Percentiles rank a stretch among this genome's conserved stretches.
These are phyloP conservation scores for Yamadazyma aaseri DNA, from an alignment of 1,139 yeast genomes.

Conservation along the genomic window DNA sequence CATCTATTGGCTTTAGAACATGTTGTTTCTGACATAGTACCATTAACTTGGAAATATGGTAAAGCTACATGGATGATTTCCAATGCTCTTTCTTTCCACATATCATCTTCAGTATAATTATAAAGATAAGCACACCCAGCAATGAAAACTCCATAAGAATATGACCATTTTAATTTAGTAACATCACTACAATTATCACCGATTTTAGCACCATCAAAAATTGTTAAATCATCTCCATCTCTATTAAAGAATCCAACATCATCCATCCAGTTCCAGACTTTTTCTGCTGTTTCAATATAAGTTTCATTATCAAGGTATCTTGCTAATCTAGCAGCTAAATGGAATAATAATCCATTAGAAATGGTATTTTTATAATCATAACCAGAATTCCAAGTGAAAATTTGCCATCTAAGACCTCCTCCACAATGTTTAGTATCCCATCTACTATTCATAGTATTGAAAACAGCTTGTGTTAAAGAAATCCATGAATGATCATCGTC, in stretches of 20 bases:
- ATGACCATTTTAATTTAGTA: slow-evolving; percentile 67
- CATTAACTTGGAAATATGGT: slow-evolving; percentile 38
- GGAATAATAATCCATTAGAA: slow-evolving; percentile 75
- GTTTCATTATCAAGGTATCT: slow-evolving; percentile 63
- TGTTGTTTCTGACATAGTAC: slow-evolving; percentile 64
- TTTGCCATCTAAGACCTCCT: slow-evolving; percentile 89
- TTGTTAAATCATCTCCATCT: slow-evolving; percentile 37
- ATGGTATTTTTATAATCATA: slow-evolving; percentile 78
- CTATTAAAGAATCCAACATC: slow-evolving; percentile 47
- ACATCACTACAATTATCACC: slow-evolving; percentile 48
- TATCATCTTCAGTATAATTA: slow-evolving; percentile 53
- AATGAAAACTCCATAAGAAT: slow-evolving; percentile 71
- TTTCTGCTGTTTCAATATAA: slow-evolving; percentile 63
- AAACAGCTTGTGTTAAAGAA: slow-evolving; percentile 68
- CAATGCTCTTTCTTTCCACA: slow-evolving; percentile 57
- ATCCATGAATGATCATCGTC: slow-evolving; percentile 57
- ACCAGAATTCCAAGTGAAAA: slow-evolving; percentile 71
- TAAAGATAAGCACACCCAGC: slow-evolving; percentile 74
- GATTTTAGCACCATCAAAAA: slow-evolving; percentile 71
- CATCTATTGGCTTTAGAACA: slow-evolving; percentile 55
- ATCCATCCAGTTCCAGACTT: slow-evolving; percentile 68
- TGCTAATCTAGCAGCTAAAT: slow-evolving; percentile 75
- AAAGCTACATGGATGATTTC: slow-evolving; percentile 50
- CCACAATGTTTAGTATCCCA: slow-evolving; percentile 68
- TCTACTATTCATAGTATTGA: slow-evolving; percentile 70